Conservation (phyloP, 2,329 filamentous ascomycete genomes). For the Aspergillus sp. region DNA sequence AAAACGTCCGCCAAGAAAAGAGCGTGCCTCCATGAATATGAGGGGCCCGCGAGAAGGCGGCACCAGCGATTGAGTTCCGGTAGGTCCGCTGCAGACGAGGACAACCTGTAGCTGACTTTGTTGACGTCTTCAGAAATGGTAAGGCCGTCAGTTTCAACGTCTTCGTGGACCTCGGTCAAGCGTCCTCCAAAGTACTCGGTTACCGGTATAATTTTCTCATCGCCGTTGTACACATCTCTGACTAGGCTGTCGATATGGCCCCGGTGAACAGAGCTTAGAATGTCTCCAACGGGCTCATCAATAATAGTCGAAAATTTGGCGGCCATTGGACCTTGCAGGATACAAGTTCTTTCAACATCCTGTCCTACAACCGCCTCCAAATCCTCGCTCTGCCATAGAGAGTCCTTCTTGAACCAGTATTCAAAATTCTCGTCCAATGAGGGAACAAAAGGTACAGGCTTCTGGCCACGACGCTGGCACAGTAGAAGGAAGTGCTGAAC, state of each 20-base stretch:
- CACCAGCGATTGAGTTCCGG: conserved; percentile 84
- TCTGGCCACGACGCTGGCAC: conserved; percentile 88
- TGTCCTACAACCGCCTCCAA: conserved; percentile 93
- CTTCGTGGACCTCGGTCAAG: conserved; percentile 66
- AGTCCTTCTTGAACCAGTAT: conserved; percentile 99
- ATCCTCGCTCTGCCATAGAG: conserved; percentile 98
- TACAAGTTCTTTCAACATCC: conserved; percentile 94
- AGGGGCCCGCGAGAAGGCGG: conserved; percentile 78
- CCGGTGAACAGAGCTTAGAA: conserved; percentile 86
- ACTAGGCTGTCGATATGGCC: conserved; percentile 80
- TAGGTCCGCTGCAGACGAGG: conserved; percentile 69
- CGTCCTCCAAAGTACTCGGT: conserved; percentile 96
- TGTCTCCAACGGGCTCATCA: conserved; percentile 93
- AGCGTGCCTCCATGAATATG: conserved; percentile 90
- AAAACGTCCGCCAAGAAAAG: conserved; percentile 92
- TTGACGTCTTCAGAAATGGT: conserved; percentile 75
- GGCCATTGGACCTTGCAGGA: conserved; percentile 91
- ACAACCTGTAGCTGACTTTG: conserved; percentile 83
- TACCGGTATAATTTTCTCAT: conserved; percentile 73
- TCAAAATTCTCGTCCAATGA: conserved; percentile 96
- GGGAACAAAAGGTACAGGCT: conserved; percentile 95
- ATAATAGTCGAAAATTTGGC: conserved; percentile 85
- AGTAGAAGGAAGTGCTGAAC: conserved; percentile 95
- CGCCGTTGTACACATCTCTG: conserved; percentile 73
- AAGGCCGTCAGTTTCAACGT: conserved; percentile 80